Evolutionary conservation across 2,329 filamentous ascomycete species (phyloP).

Genomic region (Fusarium marasasianum): DNA sequence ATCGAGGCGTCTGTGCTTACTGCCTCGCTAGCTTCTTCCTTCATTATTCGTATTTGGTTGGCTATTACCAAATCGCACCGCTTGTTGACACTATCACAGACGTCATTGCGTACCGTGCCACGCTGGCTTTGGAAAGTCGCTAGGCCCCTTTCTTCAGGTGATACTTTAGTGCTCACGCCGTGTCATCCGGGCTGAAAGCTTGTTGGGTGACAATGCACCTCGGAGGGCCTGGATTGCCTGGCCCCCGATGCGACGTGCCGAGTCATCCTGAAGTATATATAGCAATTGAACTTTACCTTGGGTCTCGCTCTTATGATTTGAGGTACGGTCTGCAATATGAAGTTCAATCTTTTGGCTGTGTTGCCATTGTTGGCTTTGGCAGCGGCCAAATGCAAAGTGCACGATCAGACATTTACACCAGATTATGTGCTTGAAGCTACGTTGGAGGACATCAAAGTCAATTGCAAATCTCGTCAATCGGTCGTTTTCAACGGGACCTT

Average conservation of each 20-base stretch:
- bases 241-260: neutral
- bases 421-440: slow-evolving; percentile 27
- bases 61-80: neutral
- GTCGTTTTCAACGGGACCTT: slow-evolving; percentile 15
- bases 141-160: neutral
- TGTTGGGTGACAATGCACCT: neutral
- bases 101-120: neutral
- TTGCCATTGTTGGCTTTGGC: slow-evolving; percentile 12
- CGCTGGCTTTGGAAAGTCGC: neutral
- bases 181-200: slow-evolving; percentile 6
- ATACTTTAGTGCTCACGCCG: slow-evolving; percentile 19
- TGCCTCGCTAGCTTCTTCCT: neutral
- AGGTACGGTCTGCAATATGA: neutral
- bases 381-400: neutral
- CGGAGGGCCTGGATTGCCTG: neutral
- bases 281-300: neutral
- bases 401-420: slow-evolving; percentile 13
- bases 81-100: neutral
- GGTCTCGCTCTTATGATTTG: fast-evolving
- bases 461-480: slow-evolving; percentile 10
- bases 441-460: slow-evolving; percentile 9
- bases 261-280: neutral
- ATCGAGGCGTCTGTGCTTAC: neutral
- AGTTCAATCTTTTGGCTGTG: neutral
- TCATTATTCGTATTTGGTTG: neutral